Base-by-base conservation (phyloP, 805 yeast species). In the Wickerhamiella lipophila region DNA sequence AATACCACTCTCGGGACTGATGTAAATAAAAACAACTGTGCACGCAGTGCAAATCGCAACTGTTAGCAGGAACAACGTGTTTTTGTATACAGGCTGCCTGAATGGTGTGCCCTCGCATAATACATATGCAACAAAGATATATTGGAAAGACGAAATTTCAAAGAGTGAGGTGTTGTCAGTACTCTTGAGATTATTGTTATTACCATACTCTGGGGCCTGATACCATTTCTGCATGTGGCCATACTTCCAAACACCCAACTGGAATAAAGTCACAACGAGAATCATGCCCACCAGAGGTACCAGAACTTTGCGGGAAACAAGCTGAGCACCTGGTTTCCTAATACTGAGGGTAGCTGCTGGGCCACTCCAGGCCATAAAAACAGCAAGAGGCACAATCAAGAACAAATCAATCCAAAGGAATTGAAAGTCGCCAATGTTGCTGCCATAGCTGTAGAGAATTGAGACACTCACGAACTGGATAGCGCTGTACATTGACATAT, bases 401-500 rank as follows among this genome's bases (percentile, higher is more conserved):
- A 84, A 78, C 63, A 92, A 64, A 66, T 92, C 99, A 62, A 92
- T 92, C 76, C 88, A 87, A 56, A 92, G 68, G 60, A 89, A 92
- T 66, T 92, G 98, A 68, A 92, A 88, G 66, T 92, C 98, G 8
- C 99, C 99, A 51, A 92, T 68, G 62, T 92, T 92, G 2, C 94
- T 78, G 4, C 98, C 98, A 49, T 83, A 72, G 56, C 81, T 78
- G 68, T 92, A 92, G 50, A 92, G 64, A 16, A 92, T 77, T 0
- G 92, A 75, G 32, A 92, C 94, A 0, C 96, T 76, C 47, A 86
- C 73, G 60, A 92, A 92, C 64, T 92, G 99, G 58, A 92, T 92
- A 1, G 97, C 97, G 1, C 96, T 85, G 66, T 92, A 92, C 51
- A 94, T 67, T 47, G 96, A 86, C 98, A 92, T 92, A 69, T 84